Evolutionary conservation across 768 basidiomycete genomes (phyloP), one percentile per base, ranked within the genome.

Genomic region (Leccinum subgranulosum): DNA sequence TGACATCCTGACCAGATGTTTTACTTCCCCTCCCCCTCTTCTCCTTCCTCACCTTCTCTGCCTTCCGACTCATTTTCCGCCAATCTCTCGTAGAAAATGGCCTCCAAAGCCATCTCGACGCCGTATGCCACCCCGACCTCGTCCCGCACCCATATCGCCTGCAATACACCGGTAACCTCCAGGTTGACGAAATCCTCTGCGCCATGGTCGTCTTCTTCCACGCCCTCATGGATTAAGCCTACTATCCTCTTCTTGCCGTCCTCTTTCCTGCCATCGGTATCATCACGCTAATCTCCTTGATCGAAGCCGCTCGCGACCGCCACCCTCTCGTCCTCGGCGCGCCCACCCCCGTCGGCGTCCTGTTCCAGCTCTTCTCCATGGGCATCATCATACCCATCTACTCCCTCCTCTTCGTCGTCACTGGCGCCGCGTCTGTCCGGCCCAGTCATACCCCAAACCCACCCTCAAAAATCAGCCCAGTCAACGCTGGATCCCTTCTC

Each of bases 171-270:
- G 27, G 27, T 6, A 27, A 27, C 27, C 27, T 27, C 27, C 27
- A 27, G 27, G 4, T 27, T 6, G 23, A 2, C 25, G 25, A 3
- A 2, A 25, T 2, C 25, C 25, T 85, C 8, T 85, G 83, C 51
- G 64, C 65, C 10, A 49, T 84, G 41, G 77, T 83, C 47, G 59
- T 67, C 0, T 76, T 84, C 66, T 85, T 84, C 66, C 78, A 83
- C 39, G 45, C 54, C 9, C 33, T 64, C 10, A 52, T 70, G 55
- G 45, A 60, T 28, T 31, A 69, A 1, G 14, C 25, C 19, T 57
- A 62, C 58, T 49, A 43, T 3, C 61, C 71, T 9, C 50, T 66
- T 9, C 57, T 66, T 34, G 62, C 59, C 3, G 57, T 60, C 27
- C 28, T 60, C 33, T 49, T 69, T 51, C 27, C 60, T 6, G 54